Percentiles rank a stretch among this genome's conserved stretches.
These are phyloP conservation scores for Podaxis carcinomalis DNA, from an alignment of 768 basidiomycete genomes.

Conservation along the genomic window DNA sequence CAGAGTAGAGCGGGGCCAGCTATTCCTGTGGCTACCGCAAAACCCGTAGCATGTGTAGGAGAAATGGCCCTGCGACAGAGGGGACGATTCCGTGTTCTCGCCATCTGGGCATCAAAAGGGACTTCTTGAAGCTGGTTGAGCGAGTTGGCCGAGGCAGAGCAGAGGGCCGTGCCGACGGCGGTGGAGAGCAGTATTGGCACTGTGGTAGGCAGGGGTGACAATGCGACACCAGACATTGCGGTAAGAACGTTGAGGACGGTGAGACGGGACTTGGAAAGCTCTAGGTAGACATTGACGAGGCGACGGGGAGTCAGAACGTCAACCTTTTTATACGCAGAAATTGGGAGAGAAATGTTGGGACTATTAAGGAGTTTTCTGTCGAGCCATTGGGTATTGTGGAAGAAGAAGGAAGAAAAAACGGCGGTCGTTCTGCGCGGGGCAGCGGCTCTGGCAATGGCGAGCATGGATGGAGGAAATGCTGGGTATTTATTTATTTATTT, in stretches of 20 bases:
- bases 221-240: slow-evolving; percentile 87
- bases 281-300: slow-evolving; percentile 64
- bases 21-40: slow-evolving; percentile 73
- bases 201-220: slow-evolving; percentile 84
- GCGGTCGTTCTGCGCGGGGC: not conserved
- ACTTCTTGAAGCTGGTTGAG: slow-evolving; percentile 94
- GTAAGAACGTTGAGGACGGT: slow-evolving; percentile 83
- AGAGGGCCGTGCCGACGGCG: slow-evolving; percentile 85
- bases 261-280: slow-evolving; percentile 83
- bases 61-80: slow-evolving; percentile 83
- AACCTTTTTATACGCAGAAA: slow-evolving; percentile 29
- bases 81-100: slow-evolving; percentile 82
- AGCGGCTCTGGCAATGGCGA: not conserved
- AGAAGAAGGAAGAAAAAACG: slow-evolving; percentile 56
- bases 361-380: slow-evolving; percentile 11
- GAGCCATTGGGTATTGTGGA: slow-evolving; percentile 56
- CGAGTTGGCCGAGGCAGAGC: slow-evolving; percentile 90
- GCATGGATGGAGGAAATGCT: not conserved
- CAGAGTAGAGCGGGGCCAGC: slow-evolving; percentile 76
- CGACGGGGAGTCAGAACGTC: slow-evolving; percentile 44
- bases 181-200: slow-evolving; percentile 83
- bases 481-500: not conserved
- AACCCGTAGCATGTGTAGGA: slow-evolving; percentile 78
- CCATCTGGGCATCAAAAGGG: slow-evolving; percentile 96
- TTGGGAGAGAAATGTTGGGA: slow-evolving; percentile 15